Base-by-base conservation (phyloP, 2,329 filamentous ascomycete species). In the Sarocladiaceae sp. region DNA sequence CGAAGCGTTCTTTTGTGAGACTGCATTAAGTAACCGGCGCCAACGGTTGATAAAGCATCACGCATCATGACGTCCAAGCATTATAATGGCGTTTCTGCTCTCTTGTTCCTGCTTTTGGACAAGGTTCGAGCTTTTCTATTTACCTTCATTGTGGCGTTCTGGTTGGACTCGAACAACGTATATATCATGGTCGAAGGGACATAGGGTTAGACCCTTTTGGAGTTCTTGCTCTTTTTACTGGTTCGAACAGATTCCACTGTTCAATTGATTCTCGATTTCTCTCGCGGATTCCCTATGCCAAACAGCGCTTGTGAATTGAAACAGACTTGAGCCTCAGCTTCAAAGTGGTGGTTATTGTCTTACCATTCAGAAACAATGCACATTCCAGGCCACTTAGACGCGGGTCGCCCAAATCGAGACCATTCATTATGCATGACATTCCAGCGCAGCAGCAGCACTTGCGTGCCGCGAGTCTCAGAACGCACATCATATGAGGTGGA, bases 31-130 rank as follows among this genome's bases (percentile, higher is more conserved):
- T n/a, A 17, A 44, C 40, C 40, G 44, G 26, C 44, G 26, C 26
- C 26, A 17, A 31, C 26, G 28, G 44, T 22, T 28, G 26, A 48
- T 13, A 48, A 28, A 26, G n/a, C 44, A 48, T 48, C 26, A 48
- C 44, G 22, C 44, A 48, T 48, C 25, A 48, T 33, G 44, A 48
- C 44, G 28, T 31, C 33, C 7, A 17, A 15, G 44, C 15, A 20
- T 48, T 17, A 22, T 20, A 48, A 5, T n/a, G 44, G 44, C 44
- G 44, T 48, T 48, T 48, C 10, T 20, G 22, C 17, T 10, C 18
- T 29, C 12, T 29, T 13, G 40, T 8, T 15, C 29, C 15, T 8
- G n/a, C n/a, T n/a, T 33, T 10, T 33, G 29, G 29, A 8, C 15
- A 33, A 33, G 8, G 29, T 33, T 15, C 8, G 29, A 10, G 29